Conservation (phyloP, 495 filamentous ascomycete species). For the Penicillium silybi region DNA sequence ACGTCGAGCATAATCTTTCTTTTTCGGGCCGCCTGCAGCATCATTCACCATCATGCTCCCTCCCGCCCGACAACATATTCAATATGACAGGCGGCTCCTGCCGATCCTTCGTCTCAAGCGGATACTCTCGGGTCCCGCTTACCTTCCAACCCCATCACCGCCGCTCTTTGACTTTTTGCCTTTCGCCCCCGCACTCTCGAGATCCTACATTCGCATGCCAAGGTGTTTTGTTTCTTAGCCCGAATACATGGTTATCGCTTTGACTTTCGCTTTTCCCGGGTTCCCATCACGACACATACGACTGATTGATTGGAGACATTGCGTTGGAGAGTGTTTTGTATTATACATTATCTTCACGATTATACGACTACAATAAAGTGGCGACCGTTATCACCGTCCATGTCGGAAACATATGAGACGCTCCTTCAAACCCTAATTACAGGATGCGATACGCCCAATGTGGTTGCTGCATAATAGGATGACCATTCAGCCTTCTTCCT, state of each 20-base stretch:
- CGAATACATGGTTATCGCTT: slow-evolving; percentile 3
- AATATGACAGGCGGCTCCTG: slow-evolving; percentile 26
- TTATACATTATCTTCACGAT: not conserved
- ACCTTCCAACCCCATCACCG: not conserved
- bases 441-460: too few relatives aligned
- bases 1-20: slow-evolving; percentile 8
- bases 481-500: too few relatives aligned
- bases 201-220: slow-evolving; percentile 11
- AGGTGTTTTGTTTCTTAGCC: slow-evolving; percentile 9
- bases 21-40: slow-evolving; percentile 19
- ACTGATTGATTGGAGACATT: not conserved
- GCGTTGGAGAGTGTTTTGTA: not conserved
- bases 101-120: slow-evolving; percentile 5
- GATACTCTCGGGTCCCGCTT: slow-evolving; percentile 3
- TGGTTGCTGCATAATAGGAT: too few relatives aligned
- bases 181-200: slow-evolving; percentile 7
- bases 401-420: too few relatives aligned
- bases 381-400: too few relatives aligned
- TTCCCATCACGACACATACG: not conserved
- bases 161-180: not conserved
- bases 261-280: not conserved
- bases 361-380: not conserved
- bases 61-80: slow-evolving; percentile 4
- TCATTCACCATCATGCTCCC: slow-evolving; percentile 10
- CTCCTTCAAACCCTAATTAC: too few relatives aligned